Evolutionary conservation across 495 filamentous ascomycete genomes (phyloP).

Genomic region (Cercophora newfieldiana): DNA sequence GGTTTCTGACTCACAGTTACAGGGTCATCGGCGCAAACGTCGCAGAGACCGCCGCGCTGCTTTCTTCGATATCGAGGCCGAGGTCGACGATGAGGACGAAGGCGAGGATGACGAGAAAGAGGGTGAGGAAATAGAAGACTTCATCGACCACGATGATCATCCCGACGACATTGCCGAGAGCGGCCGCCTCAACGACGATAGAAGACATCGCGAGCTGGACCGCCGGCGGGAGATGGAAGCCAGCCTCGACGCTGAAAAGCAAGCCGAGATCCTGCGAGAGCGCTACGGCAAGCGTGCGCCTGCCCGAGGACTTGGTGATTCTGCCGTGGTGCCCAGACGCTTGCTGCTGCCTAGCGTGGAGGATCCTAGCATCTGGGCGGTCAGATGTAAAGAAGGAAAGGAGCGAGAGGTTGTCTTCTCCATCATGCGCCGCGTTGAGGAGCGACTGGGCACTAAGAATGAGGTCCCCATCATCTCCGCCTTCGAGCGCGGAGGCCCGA

Average conservation of each 20-base stretch:
- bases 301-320: conserved; percentile 51
- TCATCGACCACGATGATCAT: conserved; percentile 86
- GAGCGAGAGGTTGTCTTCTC: conserved; percentile 85
- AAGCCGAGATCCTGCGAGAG: conserved; percentile 80
- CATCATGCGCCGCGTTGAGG: conserved; percentile 84
- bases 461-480: conserved; percentile 79
- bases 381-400: conserved; percentile 91
- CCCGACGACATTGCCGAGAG: conserved; percentile 84
- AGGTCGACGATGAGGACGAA: conserved; percentile 94
- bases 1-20: conserved; percentile 22
- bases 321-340: conserved; percentile 77
- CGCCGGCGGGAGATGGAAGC: conserved; percentile 80
- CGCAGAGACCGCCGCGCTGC: conserved; percentile 67
- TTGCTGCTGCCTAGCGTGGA: conserved; percentile 90
- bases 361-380: conserved; percentile 94
- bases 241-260: conserved; percentile 88
- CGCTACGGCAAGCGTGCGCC: conserved; percentile 67
- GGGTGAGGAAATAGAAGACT: conserved; percentile 77
- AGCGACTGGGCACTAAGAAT: conserved; percentile 69
- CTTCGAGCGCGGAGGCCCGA: conserved; percentile 79
- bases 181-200: conserved; percentile 81
- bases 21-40: conserved; percentile 80
- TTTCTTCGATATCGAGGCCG: conserved; percentile 95
- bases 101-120: conserved; percentile 85
- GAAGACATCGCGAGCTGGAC: conserved; percentile 92